Percentiles rank a stretch among this genome's conserved stretches.
Conservation (phyloP, 2,329 filamentous ascomycete species). For the Helicocarpus griseus region DNA sequence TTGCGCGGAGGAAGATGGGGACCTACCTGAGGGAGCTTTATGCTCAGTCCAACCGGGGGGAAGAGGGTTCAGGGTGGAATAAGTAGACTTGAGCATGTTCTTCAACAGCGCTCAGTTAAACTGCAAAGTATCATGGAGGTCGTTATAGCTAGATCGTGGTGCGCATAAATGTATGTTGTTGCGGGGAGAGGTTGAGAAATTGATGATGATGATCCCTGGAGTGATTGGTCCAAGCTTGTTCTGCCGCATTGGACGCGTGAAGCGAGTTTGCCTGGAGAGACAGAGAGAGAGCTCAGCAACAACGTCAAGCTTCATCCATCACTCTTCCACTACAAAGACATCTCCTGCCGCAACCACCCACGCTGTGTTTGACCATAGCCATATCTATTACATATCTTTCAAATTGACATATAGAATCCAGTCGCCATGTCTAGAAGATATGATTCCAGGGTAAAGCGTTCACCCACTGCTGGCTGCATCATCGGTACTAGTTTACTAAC, state of each 20-base stretch:
- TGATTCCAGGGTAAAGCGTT: constrained; percentile 72
- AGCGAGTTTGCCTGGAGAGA: constrained; percentile 15
- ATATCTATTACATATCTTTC: not conserved
- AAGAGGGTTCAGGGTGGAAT: constrained; percentile 50
- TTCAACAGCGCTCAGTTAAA: not conserved
- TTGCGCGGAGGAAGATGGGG: not conserved
- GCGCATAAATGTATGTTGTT: not conserved
- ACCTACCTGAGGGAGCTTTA: constrained; percentile 64
- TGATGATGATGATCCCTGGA: not conserved
- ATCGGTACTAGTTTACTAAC: constrained; percentile 13
- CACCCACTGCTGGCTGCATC: constrained; percentile 9
- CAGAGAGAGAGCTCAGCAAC: constrained; percentile 11
- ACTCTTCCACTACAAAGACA: not conserved
- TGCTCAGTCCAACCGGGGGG: constrained; percentile 87
- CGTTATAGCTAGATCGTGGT: not conserved
- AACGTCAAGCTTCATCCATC: constrained; percentile 3
- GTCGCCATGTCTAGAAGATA: constrained; percentile 85
- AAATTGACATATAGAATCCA: not conserved
- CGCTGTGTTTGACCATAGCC: not conserved
- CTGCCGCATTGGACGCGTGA: constrained; percentile 12
- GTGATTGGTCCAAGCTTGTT: constrained; percentile 12
- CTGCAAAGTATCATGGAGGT: not conserved
- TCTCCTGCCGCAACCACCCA: not conserved
- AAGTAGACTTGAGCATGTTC: constrained; percentile 67
- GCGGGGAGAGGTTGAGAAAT: not conserved